Conservation (phyloP, 163 green algal species). For the Chlamydomonas reinhardtii region DNA sequence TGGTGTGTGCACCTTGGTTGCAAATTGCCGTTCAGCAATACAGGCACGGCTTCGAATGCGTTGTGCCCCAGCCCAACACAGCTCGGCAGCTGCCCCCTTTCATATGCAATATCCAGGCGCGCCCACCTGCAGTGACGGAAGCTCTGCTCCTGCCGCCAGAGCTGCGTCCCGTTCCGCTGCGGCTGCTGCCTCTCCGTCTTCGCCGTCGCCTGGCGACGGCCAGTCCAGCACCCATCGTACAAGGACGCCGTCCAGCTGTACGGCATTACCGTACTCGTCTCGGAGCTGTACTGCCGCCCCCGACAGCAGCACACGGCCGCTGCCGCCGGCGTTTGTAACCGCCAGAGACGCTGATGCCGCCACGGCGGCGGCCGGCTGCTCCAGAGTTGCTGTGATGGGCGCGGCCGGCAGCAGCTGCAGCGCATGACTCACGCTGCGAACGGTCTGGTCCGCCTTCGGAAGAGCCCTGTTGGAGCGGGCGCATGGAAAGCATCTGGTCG, state of each 20-base stretch:
- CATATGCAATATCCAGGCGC: no score
- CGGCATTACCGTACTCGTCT: constrained; percentile 72
- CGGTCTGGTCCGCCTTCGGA: constrained; percentile 53
- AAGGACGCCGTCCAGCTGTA: constrained; percentile 45
- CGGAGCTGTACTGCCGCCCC: constrained; percentile 69
- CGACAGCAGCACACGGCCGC: constrained; percentile 62
- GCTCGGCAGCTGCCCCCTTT: no score
- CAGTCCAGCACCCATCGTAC: constrained; percentile 52
- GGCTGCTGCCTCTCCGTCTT: neutral
- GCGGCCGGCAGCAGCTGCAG: constrained; percentile 7
- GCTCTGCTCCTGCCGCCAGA: constrained; percentile 32
- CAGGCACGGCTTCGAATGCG: no score
- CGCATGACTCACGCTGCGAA: constrained; percentile 61
- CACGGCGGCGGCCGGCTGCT: constrained; percentile 5
- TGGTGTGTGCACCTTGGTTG: no score
- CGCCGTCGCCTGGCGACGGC: neutral
- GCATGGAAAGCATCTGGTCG: no score
- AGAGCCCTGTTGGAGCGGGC: constrained; percentile 14
- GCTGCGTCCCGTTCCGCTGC: constrained; percentile 7
- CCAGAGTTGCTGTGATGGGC: constrained; percentile 23
- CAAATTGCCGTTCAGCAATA: no score
- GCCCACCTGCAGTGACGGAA: constrained; percentile 44
- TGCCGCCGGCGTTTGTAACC: constrained; percentile 68
- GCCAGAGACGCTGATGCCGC: constrained; percentile 28
- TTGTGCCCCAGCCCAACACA: no score